Conservation (phyloP, 2,329 filamentous ascomycete species). For the Thermochaetoides dissita region DNA sequence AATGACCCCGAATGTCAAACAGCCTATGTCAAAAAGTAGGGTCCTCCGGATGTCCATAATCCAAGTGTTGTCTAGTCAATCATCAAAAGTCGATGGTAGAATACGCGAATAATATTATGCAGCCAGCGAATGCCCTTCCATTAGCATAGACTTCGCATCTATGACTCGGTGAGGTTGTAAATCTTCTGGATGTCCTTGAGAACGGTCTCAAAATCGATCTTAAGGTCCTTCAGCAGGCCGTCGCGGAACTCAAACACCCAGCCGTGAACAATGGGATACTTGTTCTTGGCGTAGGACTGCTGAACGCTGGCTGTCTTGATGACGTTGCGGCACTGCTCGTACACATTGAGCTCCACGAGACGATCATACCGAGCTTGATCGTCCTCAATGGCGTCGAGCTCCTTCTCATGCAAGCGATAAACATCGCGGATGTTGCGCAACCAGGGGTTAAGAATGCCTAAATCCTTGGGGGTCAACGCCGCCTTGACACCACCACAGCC, state of each 20-base stretch:
- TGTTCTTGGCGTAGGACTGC: conserved; percentile 48
- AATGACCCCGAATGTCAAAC: too few relatives aligned
- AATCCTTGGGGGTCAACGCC: conserved; percentile 56
- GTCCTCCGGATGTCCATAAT: too few relatives aligned
- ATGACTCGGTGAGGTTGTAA: conserved; percentile 32
- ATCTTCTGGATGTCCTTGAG: conserved; percentile 44
- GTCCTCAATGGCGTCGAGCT: conserved; percentile 51
- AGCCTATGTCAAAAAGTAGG: too few relatives aligned
- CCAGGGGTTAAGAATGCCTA: conserved; percentile 61
- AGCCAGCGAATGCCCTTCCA: too few relatives aligned
- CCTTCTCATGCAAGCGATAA: conserved; percentile 55
- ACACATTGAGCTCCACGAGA: conserved; percentile 72
- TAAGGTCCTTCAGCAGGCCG: conserved; percentile 47
- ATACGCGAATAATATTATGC: too few relatives aligned
- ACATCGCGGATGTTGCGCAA: conserved; percentile 62
- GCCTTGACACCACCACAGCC: conserved; percentile 65
- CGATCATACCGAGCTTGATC: conserved; percentile 49
- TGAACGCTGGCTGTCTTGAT: conserved; percentile 71
- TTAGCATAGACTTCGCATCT: too few relatives aligned
- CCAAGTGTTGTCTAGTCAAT: too few relatives aligned
- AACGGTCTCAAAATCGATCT: conserved; percentile 40
- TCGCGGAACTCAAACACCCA: conserved; percentile 61
- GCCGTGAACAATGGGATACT: conserved; percentile 56
- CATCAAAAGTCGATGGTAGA: too few relatives aligned
- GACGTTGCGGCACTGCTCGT: conserved; percentile 62